Percentiles rank a stretch among this genome's conserved stretches.
phyloP scores from a whole-genome alignment of 2,329 filamentous ascomycete genomes.

The Talaromyces piceae region DNA sequence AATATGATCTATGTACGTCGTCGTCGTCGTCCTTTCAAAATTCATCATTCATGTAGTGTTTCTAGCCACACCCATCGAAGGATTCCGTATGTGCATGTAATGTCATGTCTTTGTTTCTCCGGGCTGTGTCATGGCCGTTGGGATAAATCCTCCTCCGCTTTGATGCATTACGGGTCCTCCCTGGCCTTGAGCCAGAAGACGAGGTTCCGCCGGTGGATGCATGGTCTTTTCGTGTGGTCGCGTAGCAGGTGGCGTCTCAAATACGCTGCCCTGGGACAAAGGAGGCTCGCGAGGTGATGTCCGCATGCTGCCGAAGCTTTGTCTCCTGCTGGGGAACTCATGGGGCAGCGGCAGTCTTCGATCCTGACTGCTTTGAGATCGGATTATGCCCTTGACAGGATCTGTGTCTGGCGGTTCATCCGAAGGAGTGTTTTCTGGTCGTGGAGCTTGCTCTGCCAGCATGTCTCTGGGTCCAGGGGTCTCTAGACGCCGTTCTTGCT shows the following conservation, averaged over 20 bases:
- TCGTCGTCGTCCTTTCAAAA: neutral
- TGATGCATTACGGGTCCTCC: neutral
- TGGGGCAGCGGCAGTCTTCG: constrained; percentile 7
- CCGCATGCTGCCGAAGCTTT: constrained; percentile 1
- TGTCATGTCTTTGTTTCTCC: constrained; percentile 9
- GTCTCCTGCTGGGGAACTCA: constrained; percentile 2
- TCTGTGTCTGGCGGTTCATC: constrained; percentile 9
- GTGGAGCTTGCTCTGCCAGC: neutral
- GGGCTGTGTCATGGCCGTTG: constrained; percentile 5
- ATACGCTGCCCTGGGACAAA: constrained; percentile 1
- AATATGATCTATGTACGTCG: neutral
- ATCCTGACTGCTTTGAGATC: constrained; percentile 8
- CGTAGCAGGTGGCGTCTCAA: constrained; percentile 1
- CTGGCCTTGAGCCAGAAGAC: constrained; percentile 2
- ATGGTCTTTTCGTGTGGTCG: constrained; percentile 3
- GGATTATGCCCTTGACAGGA: constrained; percentile 11
- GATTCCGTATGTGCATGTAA: neutral
- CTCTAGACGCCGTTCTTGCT: constrained; percentile 13
- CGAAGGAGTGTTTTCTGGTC: neutral
- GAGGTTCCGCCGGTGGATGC: constrained; percentile 5
- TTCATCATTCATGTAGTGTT: neutral
- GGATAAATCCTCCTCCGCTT: constrained; percentile 6
- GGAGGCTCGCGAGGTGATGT: constrained; percentile 1
- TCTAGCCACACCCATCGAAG: neutral
- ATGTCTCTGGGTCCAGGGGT: neutral